phyloP scores from a whole-genome alignment of 345 rosid genomes.

The Trapa bicornis region DNA sequence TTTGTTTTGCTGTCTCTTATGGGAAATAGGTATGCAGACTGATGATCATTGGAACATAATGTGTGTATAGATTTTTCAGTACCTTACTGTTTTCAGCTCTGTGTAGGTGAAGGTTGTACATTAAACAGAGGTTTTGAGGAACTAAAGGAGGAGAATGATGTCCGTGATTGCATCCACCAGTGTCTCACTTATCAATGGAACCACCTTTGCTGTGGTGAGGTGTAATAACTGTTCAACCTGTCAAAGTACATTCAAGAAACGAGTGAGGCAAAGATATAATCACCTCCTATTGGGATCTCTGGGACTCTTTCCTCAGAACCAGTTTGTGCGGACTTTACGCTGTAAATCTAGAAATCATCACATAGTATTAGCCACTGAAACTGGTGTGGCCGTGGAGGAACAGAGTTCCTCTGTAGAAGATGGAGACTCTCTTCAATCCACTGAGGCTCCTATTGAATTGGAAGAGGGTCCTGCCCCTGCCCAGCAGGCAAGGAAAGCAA shows the following conservation, averaged over 20 bases:
- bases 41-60: background rate
- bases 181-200: slow-evolving; percentile 44
- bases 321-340: slow-evolving; percentile 21
- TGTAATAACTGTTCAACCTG: slow-evolving; percentile 28
- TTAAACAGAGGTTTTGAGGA: slow-evolving; percentile 10
- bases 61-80: background rate
- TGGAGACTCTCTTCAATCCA: slow-evolving; percentile 23
- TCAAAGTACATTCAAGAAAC: slow-evolving; percentile 37
- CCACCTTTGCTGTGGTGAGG: slow-evolving; percentile 24
- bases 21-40: background rate
- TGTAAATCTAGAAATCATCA: slow-evolving; percentile 17
- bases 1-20: background rate
- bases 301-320: slow-evolving; percentile 37
- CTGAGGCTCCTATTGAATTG: slow-evolving; percentile 23
- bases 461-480: slow-evolving; percentile 22
- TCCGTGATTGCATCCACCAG: slow-evolving; percentile 46
- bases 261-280: slow-evolving; percentile 24
- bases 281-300: slow-evolving; percentile 36
- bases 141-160: slow-evolving; percentile 32
- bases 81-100: background rate
- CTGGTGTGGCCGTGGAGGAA: slow-evolving; percentile 58
- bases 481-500: slow-evolving; percentile 37
- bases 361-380: slow-evolving; percentile 41
- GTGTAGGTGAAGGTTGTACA: slow-evolving; percentile 19
- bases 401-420: slow-evolving; percentile 35